Base-by-base conservation (phyloP, 257 asterid species). In the Penstemon newberryi region DNA sequence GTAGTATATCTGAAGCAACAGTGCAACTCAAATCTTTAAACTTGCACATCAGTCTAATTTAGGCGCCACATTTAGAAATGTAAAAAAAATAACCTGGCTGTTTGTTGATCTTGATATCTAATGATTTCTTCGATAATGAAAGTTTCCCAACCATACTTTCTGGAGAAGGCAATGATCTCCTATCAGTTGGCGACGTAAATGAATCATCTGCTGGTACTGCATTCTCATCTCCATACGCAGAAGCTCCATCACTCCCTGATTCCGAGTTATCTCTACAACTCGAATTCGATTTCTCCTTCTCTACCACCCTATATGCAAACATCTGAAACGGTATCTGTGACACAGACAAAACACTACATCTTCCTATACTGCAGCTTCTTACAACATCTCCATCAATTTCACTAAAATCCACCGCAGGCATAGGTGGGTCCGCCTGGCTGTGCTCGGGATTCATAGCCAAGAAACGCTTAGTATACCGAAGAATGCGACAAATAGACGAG, bases 161-260 rank as follows among this genome's bases (percentile, higher is more conserved):
- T 4, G 84, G 87, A 44, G 78, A 67, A 5, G 86, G 76, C 43
- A 58, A 25, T 5, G 80, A 45, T 70, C 72, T 84, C 76, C 76
- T 81, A 41, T 84, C 83, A 0, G 75, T 67, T 18, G 90, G 85
- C 49, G 86, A 81, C 19, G 83, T 75, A 39, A 78, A 66, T 12
- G 87, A 76, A 38, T 83, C 92, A 6, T 83, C 96, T 33, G 56
- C 69, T 33, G 51, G 41, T 7, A 64, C 38, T 38, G 67, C 68
- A 65, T 59, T 72, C 52, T 86, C 97, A 3, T 90, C 96, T 6
- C 85, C 80, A 2, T 75, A 74, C 1, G 83, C 76, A 0, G 83
- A 78, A 39, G 84, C 75, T 9, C 79, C 90, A 55, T 92, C 98
- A 51, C 98, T 92, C 40, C 95, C 91, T 8, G 98, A 90, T 65